Evolutionary conservation across 1,284 basidiomycete genomes (phyloP).

Genomic region (Volvariella volvacea): DNA sequence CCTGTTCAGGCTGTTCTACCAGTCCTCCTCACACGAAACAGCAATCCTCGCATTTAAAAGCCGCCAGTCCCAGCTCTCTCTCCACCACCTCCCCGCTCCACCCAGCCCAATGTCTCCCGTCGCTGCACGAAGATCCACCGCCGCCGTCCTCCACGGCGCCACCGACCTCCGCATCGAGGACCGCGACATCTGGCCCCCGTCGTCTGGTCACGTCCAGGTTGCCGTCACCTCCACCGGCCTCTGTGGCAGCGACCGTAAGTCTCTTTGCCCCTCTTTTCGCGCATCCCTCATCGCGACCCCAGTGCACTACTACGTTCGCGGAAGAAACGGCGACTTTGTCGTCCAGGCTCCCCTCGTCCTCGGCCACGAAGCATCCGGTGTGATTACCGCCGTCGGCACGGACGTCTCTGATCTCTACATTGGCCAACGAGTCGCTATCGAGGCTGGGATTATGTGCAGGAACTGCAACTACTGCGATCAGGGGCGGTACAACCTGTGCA

Average conservation of each 20-base stretch:
- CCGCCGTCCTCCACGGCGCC: slow-evolving; percentile 67
- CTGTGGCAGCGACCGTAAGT: slow-evolving; percentile 84
- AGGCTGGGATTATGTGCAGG: slow-evolving; percentile 87
- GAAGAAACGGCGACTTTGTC: slow-evolving; percentile 88
- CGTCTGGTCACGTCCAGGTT: slow-evolving; percentile 65
- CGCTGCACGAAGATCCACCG: slow-evolving; percentile 47
- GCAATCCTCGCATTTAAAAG: slow-evolving; percentile 19
- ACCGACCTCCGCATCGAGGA: slow-evolving; percentile 69
- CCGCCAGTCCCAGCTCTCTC: slow-evolving; percentile 15
- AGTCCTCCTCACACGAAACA: slow-evolving; percentile 14
- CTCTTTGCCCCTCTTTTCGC: slow-evolving; percentile 10
- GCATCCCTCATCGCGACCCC: slow-evolving; percentile 8
- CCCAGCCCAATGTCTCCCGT: slow-evolving; percentile 46
- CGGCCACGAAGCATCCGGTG: slow-evolving; percentile 87
- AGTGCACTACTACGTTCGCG: slow-evolving; percentile 89
- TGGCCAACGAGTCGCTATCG: slow-evolving; percentile 90
- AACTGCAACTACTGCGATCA: slow-evolving; percentile 58
- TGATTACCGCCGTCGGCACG: slow-evolving; percentile 69
- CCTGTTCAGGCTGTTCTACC: slow-evolving; percentile 24
- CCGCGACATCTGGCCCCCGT: slow-evolving; percentile 62
- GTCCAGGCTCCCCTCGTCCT: slow-evolving; percentile 80
- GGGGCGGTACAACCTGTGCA: slow-evolving; percentile 95
- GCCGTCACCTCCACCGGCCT: slow-evolving; percentile 79
- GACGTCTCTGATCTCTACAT: slow-evolving; percentile 60
- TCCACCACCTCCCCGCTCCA: slow-evolving; percentile 10